phyloP scores from a whole-genome alignment of 2,329 filamentous ascomycete genomes.

The Pezicula rhizophila region DNA sequence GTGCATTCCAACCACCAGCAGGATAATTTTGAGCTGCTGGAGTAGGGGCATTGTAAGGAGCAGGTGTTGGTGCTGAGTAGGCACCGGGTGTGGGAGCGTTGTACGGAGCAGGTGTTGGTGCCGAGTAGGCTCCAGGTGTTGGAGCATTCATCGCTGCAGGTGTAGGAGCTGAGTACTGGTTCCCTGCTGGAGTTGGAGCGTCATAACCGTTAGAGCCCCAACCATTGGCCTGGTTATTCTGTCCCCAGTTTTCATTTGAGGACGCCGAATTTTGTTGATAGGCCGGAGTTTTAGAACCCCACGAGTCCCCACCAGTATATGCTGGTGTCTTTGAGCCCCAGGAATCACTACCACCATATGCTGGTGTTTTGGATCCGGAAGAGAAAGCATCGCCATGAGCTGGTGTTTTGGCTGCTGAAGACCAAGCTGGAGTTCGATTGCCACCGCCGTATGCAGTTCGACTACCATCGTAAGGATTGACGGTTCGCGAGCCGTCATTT shows the following conservation, averaged over 20 bases:
- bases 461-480: conserved; percentile 59
- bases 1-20: conserved; percentile 38
- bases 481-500: conserved; percentile 57
- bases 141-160: conserved; percentile 61
- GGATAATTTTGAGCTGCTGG: conserved; percentile 61
- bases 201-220: conserved; percentile 47
- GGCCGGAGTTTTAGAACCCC: conserved; percentile 62
- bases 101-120: conserved; percentile 37
- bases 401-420: conserved; percentile 69
- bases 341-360: conserved; percentile 54
- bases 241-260: conserved; percentile 40
- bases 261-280: conserved; percentile 66
- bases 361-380: conserved; percentile 71
- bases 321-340: conserved; percentile 58
- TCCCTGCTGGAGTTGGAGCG: conserved; percentile 59
- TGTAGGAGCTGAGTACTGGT: conserved; percentile 52
- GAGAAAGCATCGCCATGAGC: conserved; percentile 55
- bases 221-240: conserved; percentile 32
- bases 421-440: conserved; percentile 70
- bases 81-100: conserved; percentile 40
- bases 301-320: conserved; percentile 55
- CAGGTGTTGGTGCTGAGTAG: conserved; percentile 62
- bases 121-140: conserved; percentile 58
- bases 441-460: conserved; percentile 69
- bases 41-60: conserved; percentile 42